phyloP scores from a whole-genome alignment of 2,329 filamentous ascomycete genomes.

The Cercospora zeae-maydis region DNA sequence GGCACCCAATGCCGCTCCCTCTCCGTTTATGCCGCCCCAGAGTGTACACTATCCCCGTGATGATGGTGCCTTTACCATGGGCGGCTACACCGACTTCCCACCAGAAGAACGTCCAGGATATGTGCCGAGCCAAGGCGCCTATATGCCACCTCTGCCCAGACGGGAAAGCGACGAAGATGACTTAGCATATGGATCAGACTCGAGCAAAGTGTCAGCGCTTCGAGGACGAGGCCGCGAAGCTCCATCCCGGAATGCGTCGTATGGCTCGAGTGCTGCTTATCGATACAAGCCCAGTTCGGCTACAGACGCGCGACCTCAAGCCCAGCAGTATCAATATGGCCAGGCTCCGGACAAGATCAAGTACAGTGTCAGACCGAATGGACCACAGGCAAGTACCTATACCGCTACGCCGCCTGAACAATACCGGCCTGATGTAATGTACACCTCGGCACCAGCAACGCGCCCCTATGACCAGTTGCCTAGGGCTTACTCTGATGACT shows the following conservation, averaged over 20 bases:
- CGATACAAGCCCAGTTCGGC: conserved; percentile 25
- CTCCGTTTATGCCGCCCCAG: conserved; percentile 2
- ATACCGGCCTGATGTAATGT: conserved; percentile 14
- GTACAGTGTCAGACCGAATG: conserved; percentile 41
- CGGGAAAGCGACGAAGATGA: conserved; percentile 29
- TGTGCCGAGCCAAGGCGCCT: conserved; percentile 19
- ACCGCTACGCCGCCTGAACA: conserved; percentile 21
- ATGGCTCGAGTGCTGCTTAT: conserved; percentile 21
- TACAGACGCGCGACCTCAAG: conserved; percentile 21
- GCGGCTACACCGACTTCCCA: conserved; percentile 44
- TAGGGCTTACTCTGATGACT: conserved; percentile 23
- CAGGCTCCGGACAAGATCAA: conserved; percentile 41
- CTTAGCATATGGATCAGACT: conserved; percentile 33
- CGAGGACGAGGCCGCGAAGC: conserved; percentile 10
- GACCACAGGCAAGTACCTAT: conserved; percentile 9
- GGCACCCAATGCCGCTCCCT: conserved; percentile 7
- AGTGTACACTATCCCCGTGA: conserved; percentile 30
- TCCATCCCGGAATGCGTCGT: conserved; percentile 22
- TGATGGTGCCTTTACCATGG: conserved; percentile 41
- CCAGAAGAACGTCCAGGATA: conserved; percentile 44
- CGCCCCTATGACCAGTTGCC: conserved; percentile 23
- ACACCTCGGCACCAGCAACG: conserved; percentile 18
- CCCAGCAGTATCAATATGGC: conserved; percentile 38
- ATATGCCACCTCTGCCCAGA: conserved; percentile 16
- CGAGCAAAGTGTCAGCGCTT: conserved; percentile 10